Conservation (phyloP, 495 filamentous ascomycete genomes). For the Penicillium maclennaniae region DNA sequence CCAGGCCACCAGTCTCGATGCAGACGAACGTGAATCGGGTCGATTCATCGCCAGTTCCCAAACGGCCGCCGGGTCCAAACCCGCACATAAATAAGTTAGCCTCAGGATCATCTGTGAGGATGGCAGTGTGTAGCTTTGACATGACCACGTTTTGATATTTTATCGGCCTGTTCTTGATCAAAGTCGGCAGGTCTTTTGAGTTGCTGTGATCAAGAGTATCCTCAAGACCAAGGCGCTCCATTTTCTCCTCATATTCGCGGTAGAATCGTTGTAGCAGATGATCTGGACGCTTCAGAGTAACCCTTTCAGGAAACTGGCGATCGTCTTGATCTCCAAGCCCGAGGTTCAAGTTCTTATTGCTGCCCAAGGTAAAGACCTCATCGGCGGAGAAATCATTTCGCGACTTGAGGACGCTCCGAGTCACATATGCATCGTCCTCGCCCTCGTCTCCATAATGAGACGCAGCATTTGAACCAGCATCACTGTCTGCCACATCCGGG, state of each 20-base stretch:
- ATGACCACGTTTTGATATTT: constrained; percentile 73
- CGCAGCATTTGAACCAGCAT: constrained; percentile 32
- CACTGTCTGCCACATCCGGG: constrained; percentile 28
- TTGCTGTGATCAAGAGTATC: constrained; percentile 19
- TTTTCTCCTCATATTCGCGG: constrained; percentile 49
- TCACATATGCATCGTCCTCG: constrained; percentile 29
- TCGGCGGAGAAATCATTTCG: constrained; percentile 58
- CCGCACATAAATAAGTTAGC: constrained; percentile 93
- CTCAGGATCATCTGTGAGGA: constrained; percentile 85
- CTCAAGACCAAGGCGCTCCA: constrained; percentile 28
- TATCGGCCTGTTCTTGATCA: constrained; percentile 65
- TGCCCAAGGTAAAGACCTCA: constrained; percentile 89
- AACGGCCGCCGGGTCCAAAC: constrained; percentile 82
- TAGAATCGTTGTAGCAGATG: constrained; percentile 70
- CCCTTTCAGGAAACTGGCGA: constrained; percentile 84
- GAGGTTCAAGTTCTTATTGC: constrained; percentile 89
- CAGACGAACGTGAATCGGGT: constrained; percentile 81
- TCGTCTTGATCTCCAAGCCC: constrained; percentile 93
- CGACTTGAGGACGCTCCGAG: constrained; percentile 24
- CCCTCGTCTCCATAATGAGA: constrained; percentile 36
- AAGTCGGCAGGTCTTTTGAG: constrained; percentile 54
- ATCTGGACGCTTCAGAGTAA: constrained; percentile 72
- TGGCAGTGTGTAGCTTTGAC: constrained; percentile 88
- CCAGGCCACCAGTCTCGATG: constrained; percentile 67
- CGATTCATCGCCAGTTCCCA: constrained; percentile 85